Base-by-base conservation (phyloP, 2,329 filamentous ascomycete species). In the Diplocarpon mali region DNA sequence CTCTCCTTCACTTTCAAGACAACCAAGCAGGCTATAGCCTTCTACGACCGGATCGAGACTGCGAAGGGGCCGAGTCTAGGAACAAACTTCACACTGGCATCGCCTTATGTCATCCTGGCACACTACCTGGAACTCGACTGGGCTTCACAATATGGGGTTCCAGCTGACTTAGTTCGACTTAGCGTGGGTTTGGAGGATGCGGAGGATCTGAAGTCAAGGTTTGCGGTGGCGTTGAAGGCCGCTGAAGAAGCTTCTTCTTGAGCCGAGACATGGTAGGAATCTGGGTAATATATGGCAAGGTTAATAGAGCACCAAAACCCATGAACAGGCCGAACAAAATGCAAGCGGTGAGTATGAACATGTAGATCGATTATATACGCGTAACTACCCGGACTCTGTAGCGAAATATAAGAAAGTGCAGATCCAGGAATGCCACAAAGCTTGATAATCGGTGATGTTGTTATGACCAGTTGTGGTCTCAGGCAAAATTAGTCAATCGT, bases 51-150 rank as follows among this genome's bases (percentile, higher is more conserved):
- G 11, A 68, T 98, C 13, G 79, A 93, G 50, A 92, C 88, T 1
- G 80, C 87, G 32, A 98, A 98, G 64, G 92, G 92, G 0, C 92
- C 92, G 0, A 95, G 88, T 64, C 69, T 98, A 40, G 92, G 92
- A 2, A 96, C 92, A 0, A 98, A 98, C 64, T 98, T 98, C 62
- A 96, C 92, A 0, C 69, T 98, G 31, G 83, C 83, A 46, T 94
- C 83, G 39, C 92, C 92, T 0, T 98, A 95, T 62, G 87, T 92
- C 16, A 69, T 98, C 29, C 66, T 98, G 28, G 92, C 92, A 4
- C 92, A 98, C 64, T 98, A 92, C 58, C 71, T 75, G 37, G 92
- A 98, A 68, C 64, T 96, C 35, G 81, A 89, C n/a, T 98, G 92
- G 92, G 86, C 85, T 35, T 78, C 75, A 20, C 70, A 80, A 48